Base-by-base conservation (phyloP, 306 rosid genomes). In the Lathyrus sativus region DNA sequence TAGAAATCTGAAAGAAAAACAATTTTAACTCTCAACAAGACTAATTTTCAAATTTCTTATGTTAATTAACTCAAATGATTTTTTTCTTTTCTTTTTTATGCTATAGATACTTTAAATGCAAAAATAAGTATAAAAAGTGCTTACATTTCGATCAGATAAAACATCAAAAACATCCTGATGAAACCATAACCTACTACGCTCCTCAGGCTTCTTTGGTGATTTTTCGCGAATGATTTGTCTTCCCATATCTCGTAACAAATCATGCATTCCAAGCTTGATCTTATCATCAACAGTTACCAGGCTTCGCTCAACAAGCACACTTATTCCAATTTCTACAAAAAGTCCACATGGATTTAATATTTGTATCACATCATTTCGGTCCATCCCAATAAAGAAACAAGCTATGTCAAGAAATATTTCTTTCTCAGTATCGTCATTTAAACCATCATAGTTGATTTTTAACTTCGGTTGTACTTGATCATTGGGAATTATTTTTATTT, bases 351-450 rank as follows among this genome's bases (percentile, higher is more conserved):
- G 37, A 54, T 54, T 24, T 24, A 54, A 4, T 54, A 54, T 11
- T 2, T 0, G 60, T 1, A 54, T 54, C 11, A 24, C 60, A 54
- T 54, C 60, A 24, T 24, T 54, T 11, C 8, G 37, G n/a, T 54
- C 35, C 60, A 54, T 24, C 37, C 60, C 60, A 54, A 54, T 54
- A 22, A 54, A 24, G 35, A 54, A 54, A 54, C 60, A 54, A 5
- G 60, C 37, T 11, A 24, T 4, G 4, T 54, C 60, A 10, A 54
- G 60, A 13, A 24, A 54, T 24, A 24, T 22, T 54, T 24, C 60
- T 54, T 54, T 54, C 15, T 3, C 7, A 2, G 8, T 11, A 19
- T 54, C 60, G 22, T 54, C 60, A 11, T 54, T 11, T 54, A 54
- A 54, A 54, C 60, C 35, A 19, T 51, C 58, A 8, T 19, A 51